A percentile compares a stretch with the other conserved stretches of the same genome.
phyloP scores from a whole-genome alignment of 2,329 filamentous ascomycete genomes.

The Cladobotryum mycophilum region DNA sequence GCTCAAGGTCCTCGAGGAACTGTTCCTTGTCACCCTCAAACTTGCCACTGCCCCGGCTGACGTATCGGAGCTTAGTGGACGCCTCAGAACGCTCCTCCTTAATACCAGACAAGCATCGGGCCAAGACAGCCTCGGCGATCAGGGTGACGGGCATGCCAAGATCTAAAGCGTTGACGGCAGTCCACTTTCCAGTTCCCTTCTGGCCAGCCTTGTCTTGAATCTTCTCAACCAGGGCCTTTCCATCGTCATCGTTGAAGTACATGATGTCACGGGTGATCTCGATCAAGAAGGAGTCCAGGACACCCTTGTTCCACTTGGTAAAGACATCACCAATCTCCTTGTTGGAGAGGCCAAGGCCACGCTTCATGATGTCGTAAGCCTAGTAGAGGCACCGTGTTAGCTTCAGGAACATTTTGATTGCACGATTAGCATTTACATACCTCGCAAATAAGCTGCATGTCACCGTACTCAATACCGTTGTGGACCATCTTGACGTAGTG shows the following conservation, averaged over 20 bases:
- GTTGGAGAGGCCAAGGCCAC: slow-evolving; percentile 77
- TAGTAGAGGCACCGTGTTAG: slow-evolving; percentile 30
- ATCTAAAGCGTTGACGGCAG: slow-evolving; percentile 96
- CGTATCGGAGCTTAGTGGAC: slow-evolving; percentile 65
- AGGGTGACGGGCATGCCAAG: slow-evolving; percentile 97
- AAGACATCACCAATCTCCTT: slow-evolving; percentile 97
- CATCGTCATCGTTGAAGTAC: slow-evolving; percentile 96
- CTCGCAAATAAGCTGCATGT: slow-evolving; percentile 99
- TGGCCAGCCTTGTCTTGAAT: slow-evolving; percentile 97
- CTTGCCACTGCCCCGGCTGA: slow-evolving; percentile 61
- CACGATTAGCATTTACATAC: slow-evolving; percentile 43
- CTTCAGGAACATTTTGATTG: neutral
- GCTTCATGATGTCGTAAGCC: slow-evolving; percentile 99
- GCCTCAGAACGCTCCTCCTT: slow-evolving; percentile 89
- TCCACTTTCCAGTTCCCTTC: slow-evolving; percentile 99
- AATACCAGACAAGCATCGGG: slow-evolving; percentile 87
- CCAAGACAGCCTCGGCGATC: slow-evolving; percentile 94
- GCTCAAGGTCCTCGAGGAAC: slow-evolving; percentile 96
- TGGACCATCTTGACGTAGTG: slow-evolving; percentile 99
- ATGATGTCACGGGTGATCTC: slow-evolving; percentile 99
- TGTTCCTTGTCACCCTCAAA: slow-evolving; percentile 88
- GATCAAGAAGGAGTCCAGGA: slow-evolving; percentile 97
- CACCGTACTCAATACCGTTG: slow-evolving; percentile 99
- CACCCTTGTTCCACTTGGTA: slow-evolving; percentile 95
- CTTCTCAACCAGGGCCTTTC: slow-evolving; percentile 89